Base-by-base conservation (phyloP, 2,329 filamentous ascomycete species). In the Colletotrichum eremochloae region DNA sequence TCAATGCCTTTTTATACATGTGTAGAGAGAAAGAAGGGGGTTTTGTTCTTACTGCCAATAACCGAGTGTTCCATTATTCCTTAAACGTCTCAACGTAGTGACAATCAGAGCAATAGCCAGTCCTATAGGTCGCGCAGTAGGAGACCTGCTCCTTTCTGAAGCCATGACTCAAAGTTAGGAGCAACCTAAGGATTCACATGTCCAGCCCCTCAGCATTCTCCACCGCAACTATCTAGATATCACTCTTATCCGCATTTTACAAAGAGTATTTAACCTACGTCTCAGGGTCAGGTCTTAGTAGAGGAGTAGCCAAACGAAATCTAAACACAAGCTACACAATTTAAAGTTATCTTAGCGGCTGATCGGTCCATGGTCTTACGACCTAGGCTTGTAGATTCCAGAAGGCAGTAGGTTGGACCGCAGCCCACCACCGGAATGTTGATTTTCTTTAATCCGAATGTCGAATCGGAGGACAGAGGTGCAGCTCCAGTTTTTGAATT, bases 311-410 rank as follows among this genome's bases (percentile, higher is more conserved):
- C 3, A 18, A 52, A 8, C 6, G 12, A 18, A 53, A 53, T 24
- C 50, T 14, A 53, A 53, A 14, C 31, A 31, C 14, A 31, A 31
- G 24, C 29, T 18, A 18, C 33, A 14, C 33, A 50, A 50, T 29
- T 12, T 61, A 67, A 67, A 55, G 53, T 57, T 67, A 67, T 67
- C 48, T 67, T 67, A 61, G 63, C 53, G 44, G 50, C 36, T 38
- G 44, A 60, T 24, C 63, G 18, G 20, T n/a, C 38, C 53, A 24
- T 20, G 14, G 24, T 24, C 24, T 24, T 24, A 24, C 24, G 24
- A 24, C 24, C 24, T 24, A 24, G 24, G 24, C 29, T 55, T 5
- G 33, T 52, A 31, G 48, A 40, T 36, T 5, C 36, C 9, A 9
- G 20, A 33, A 6, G 38, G 50, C 12, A 64, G 50, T 38, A 48